Evolutionary conservation across 441 rosid genomes (phyloP), one percentile per base, ranked within the genome.

Genomic region (Gossypium schwendimanii): DNA sequence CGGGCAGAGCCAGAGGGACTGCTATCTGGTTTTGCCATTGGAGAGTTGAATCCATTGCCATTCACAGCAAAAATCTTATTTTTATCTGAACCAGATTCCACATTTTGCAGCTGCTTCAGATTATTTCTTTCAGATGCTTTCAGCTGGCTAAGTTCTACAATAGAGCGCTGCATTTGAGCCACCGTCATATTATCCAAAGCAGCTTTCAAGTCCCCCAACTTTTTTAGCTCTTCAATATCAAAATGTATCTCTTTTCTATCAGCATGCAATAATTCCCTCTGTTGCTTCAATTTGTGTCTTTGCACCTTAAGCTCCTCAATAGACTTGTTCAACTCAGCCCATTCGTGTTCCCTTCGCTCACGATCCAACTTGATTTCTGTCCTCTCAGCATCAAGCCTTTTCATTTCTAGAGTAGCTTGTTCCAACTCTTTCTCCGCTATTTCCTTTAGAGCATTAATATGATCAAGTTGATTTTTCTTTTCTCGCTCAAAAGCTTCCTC

Each of bases 301-400:
- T 92, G 99, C 71, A 81, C 75, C 81, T 84, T 87, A 59, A 94
- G 91, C 79, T 91, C 99, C 77, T 91, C 94, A 67, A 94, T 78
- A 7, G 90, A 89, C 66, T 81, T 82, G 74, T 82, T 90, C 69
- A 94, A 80, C 77, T 87, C 94, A 7, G 83, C 85, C 97, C 97
- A 91, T 77, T 94, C 99, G 24, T 70, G 83, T 65, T 89, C 92
- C 73, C 97, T 87, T 79, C 77, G 84, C 82, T 89, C 94, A 15
- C 91, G 92, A 50, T 94, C 98, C 77, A 85, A 57, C 71, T 87
- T 87, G 72, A 94, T 86, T 82, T 91, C 93, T 76, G 80, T 75
- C 75, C 97, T 88, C 82, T 86, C 96, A 49, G 81, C 80, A 79
- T 92, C 96, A 80, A 94, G 93, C 83, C 82, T 90, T 81, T 77